Evolutionary conservation across 129 eudicot genomes (phyloP).

Genomic region (Lactuca saligna): DNA sequence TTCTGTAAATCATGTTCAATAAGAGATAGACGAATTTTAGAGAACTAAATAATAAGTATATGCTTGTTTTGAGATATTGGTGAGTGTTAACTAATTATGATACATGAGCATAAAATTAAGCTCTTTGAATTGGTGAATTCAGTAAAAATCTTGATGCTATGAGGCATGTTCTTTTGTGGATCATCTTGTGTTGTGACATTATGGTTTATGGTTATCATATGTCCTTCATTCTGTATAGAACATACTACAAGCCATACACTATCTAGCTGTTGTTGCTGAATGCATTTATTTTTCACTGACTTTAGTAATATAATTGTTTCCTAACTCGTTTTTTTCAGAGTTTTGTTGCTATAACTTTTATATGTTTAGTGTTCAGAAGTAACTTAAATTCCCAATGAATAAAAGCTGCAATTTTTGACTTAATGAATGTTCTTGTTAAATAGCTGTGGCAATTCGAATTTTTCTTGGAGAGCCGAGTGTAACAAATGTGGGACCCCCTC

Average conservation of each 20-base stretch:
- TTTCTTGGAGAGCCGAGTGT: slow-evolving; percentile 88
- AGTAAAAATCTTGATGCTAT: too few species aligned
- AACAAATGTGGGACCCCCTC: slow-evolving; percentile 89
- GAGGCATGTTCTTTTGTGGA: too few species aligned
- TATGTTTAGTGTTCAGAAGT: slow-evolving; percentile 10
- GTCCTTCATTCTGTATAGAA: too few species aligned
- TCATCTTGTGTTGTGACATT: too few species aligned
- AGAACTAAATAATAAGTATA: background rate
- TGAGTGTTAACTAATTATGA: background rate
- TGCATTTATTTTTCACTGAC: background rate
- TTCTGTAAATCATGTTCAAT: background rate
- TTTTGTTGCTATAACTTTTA: background rate
- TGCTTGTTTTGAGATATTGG: background rate
- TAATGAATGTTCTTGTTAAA: slow-evolving; percentile 22
- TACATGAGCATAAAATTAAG: slow-evolving; percentile 13
- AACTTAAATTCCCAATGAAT: background rate
- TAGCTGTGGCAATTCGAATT: slow-evolving; percentile 95
- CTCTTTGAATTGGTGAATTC: too few species aligned
- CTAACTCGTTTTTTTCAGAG: background rate
- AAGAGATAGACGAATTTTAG: background rate
- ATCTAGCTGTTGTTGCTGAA: background rate
- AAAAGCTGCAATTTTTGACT: slow-evolving; percentile 6
- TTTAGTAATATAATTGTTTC: background rate
- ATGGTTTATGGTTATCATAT: too few species aligned
- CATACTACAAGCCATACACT: background rate